Conservation (phyloP, 1,284 basidiomycete species). For the Boletus sp. region DNA sequence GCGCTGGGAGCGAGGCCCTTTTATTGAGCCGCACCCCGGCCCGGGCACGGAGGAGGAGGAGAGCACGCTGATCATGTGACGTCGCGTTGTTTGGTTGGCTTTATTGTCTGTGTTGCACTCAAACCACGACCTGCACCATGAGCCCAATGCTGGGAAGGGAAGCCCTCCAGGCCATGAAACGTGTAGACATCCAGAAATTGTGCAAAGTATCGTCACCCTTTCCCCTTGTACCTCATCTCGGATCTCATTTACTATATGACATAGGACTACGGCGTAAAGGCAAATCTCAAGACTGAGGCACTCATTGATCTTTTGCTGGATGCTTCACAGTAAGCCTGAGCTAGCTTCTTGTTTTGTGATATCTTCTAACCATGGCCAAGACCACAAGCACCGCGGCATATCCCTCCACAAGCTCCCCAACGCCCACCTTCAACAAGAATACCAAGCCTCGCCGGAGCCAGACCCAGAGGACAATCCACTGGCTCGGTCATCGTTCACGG, state of each 20-base stretch:
- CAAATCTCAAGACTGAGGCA: constrained; percentile 75
- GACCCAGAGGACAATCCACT: constrained; percentile 39
- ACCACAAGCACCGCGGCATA: constrained; percentile 27
- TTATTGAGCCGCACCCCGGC: neutral
- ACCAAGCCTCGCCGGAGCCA: constrained; percentile 36
- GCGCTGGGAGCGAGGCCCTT: neutral
- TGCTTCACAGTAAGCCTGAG: constrained; percentile 42
- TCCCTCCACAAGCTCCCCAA: constrained; percentile 32
- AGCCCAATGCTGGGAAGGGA: constrained; percentile 50
- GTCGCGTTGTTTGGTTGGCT: constrained; percentile 52
- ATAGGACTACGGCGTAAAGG: constrained; percentile 73
- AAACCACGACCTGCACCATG: constrained; percentile 49
- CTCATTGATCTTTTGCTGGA: constrained; percentile 71
- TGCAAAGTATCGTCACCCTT: constrained; percentile 58
- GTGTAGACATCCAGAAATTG: constrained; percentile 67
- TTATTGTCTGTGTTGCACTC: constrained; percentile 40
- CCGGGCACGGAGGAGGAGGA: neutral
- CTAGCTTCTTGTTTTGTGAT: neutral
- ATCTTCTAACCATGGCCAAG: constrained; percentile 18
- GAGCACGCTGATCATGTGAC: constrained; percentile 41
- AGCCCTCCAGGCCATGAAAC: constrained; percentile 61
- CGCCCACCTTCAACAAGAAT: constrained; percentile 46
- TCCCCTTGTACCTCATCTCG: constrained; percentile 10
- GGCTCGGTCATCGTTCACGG: constrained; percentile 51
- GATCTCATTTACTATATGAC: constrained; percentile 25